Evolutionary conservation across 2,329 filamentous ascomycete species (phyloP).

Genomic region (Cercospora beticola): DNA sequence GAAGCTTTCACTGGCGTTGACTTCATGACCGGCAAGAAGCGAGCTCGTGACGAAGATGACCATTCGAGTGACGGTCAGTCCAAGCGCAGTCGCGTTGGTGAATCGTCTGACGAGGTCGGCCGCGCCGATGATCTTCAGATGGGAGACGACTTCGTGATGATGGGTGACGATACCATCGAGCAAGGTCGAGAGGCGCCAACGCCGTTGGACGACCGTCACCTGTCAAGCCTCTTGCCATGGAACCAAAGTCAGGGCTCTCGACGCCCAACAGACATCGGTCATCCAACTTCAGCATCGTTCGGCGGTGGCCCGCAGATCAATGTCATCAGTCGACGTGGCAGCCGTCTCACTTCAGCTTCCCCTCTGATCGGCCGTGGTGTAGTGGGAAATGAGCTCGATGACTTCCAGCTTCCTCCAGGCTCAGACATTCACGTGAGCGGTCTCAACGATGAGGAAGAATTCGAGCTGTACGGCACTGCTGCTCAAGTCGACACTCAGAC

Average conservation of each 20-base stretch:
- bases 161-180: slow-evolving; percentile 56
- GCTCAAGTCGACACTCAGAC: slow-evolving; percentile 52
- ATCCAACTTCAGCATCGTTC: slow-evolving; percentile 34
- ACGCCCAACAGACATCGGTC: slow-evolving; percentile 43
- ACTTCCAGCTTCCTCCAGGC: slow-evolving; percentile 18
- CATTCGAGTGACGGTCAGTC: slow-evolving; percentile 26
- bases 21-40: slow-evolving; percentile 31
- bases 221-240: slow-evolving; percentile 67
- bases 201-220: slow-evolving; percentile 60
- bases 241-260: slow-evolving; percentile 50
- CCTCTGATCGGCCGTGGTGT: slow-evolving; percentile 56
- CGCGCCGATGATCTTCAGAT: slow-evolving; percentile 30
- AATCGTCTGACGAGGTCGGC: slow-evolving; percentile 38
- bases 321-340: slow-evolving; percentile 46
- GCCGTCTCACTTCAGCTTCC: slow-evolving; percentile 59
- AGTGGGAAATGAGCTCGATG: slow-evolving; percentile 17
- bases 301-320: slow-evolving; percentile 26
- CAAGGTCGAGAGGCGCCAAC: slow-evolving; percentile 67
- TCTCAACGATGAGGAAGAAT: slow-evolving; percentile 39
- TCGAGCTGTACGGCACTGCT: slow-evolving; percentile 48
- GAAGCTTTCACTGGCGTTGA: slow-evolving; percentile 46
- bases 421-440: slow-evolving; percentile 19
- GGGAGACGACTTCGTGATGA: slow-evolving; percentile 19
- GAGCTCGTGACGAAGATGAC: slow-evolving; percentile 27
- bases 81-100: slow-evolving; percentile 36